Evolutionary conservation across 306 rosid species (phyloP), one percentile per base, ranked within the genome.

Genomic region (Chamaecrista fasciculata): DNA sequence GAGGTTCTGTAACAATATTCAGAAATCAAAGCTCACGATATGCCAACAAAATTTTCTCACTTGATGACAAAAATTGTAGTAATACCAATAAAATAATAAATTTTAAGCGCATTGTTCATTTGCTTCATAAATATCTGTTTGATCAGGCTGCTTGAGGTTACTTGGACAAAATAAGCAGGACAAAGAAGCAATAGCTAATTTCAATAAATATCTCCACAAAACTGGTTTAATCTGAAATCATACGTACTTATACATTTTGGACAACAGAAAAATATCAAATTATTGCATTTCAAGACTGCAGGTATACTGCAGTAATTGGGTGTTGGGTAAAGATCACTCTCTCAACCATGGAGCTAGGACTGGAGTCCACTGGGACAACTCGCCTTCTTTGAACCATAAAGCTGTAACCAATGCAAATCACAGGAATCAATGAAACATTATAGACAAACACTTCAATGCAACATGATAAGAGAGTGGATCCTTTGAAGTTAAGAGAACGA

Each of bases 301-400:
- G 33, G 78, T 28, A 51, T 65, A 12, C 26, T 1, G 44, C 2
- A 16, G 60, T 20, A 47, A 31, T 51, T 64, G 77, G 34, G 75
- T 12, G 59, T 34, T 69, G n/a, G 50, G 11, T 71, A 72, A 49
- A 40, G 43, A 37, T 86, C 82, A 88, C 76, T 94, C 98, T 81
- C 87, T 89, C 8, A 95, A 47, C 99, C 97, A 91, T 9, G 87
- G 88, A 52, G 81, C 83, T 29, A 73, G 92, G 28, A 80, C 70
- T 7, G 99, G 83, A 47, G 83, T 87, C 97, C 99, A 95, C 20
- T 89, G 80, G 24, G 81, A 68, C 72, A 85, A 20, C 84, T 91
- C 99, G 4, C 89, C 95, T 83, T 90, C 97, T 78, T 85, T 84
- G 83, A 95, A 95, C 99, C 99, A 95, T 37, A 95, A 87, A 78